phyloP scores from a whole-genome alignment of 2,329 filamentous ascomycete genomes.

The Botrytis galanthina region DNA sequence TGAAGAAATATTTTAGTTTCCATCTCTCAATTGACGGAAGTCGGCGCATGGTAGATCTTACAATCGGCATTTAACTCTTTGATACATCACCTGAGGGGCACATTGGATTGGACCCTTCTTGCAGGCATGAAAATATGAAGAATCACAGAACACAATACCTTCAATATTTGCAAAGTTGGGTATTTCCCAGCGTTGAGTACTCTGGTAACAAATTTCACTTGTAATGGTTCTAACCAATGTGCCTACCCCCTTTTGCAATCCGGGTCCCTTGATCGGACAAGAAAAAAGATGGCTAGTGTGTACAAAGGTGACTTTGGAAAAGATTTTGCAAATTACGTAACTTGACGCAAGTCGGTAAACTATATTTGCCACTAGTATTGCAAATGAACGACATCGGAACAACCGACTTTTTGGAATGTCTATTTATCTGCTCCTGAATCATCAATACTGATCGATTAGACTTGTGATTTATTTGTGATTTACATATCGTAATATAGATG shows the following conservation, averaged over 20 bases:
- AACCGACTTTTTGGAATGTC: background rate
- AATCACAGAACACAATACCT: background rate
- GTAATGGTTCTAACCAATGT: background rate
- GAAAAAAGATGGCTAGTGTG: constrained; percentile 4
- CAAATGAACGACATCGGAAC: background rate
- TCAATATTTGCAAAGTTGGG: background rate
- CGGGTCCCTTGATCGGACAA: background rate
- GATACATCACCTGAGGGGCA: too few relatives aligned
- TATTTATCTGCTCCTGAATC: background rate
- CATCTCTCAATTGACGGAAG: background rate
- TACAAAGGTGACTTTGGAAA: background rate
- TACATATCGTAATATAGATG: background rate
- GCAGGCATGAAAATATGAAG: background rate
- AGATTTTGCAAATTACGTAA: constrained; percentile 20
- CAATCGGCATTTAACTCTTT: background rate
- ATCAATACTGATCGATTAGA: background rate
- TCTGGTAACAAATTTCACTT: too few relatives aligned
- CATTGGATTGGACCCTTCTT: background rate
- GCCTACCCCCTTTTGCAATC: background rate
- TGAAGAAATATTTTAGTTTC: background rate
- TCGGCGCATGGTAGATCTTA: background rate
- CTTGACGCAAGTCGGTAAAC: background rate
- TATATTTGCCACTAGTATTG: constrained; percentile 1
- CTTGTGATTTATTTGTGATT: background rate
- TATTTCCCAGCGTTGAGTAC: background rate